phyloP scores from a whole-genome alignment of 2,329 filamentous ascomycete species.

The Pseudocercospora pini-densiflorae region DNA sequence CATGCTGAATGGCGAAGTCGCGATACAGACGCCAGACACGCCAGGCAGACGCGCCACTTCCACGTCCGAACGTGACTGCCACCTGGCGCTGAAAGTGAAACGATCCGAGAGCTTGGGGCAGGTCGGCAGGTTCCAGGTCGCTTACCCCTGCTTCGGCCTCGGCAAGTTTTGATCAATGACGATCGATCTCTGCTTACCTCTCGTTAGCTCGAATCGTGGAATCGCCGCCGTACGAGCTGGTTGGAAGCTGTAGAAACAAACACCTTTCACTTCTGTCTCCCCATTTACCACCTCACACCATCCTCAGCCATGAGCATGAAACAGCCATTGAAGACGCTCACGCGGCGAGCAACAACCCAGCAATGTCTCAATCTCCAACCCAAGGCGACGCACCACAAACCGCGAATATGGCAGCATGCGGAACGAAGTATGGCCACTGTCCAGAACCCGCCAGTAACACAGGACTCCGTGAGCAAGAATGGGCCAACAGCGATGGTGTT shows the following conservation, averaged over 20 bases:
- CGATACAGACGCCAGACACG: background rate
- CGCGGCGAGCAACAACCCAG: constrained; percentile 33
- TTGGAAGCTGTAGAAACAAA: background rate
- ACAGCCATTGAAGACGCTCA: constrained; percentile 35
- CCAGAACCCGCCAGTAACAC: constrained; percentile 71
- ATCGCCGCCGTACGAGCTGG: no score
- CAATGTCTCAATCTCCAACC: constrained; percentile 34
- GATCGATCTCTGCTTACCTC: constrained; percentile 2
- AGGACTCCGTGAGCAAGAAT: constrained; percentile 70
- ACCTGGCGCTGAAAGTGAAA: background rate
- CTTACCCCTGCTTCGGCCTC: background rate
- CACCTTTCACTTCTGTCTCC: background rate
- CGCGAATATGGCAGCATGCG: constrained; percentile 34
- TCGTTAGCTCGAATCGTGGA: background rate
- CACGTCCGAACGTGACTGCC: background rate
- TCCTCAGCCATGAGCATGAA: constrained; percentile 34
- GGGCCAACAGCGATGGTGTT: constrained; percentile 98
- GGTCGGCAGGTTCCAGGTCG: background rate
- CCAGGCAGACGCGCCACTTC: background rate
- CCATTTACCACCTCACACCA: background rate
- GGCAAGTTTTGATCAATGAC: background rate
- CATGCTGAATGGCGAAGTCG: background rate
- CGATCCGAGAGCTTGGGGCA: background rate
- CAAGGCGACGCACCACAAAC: constrained; percentile 22
- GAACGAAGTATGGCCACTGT: constrained; percentile 57